Evolutionary conservation across 1,284 basidiomycete species (phyloP).

Genomic region (Coriolopsis trogii): DNA sequence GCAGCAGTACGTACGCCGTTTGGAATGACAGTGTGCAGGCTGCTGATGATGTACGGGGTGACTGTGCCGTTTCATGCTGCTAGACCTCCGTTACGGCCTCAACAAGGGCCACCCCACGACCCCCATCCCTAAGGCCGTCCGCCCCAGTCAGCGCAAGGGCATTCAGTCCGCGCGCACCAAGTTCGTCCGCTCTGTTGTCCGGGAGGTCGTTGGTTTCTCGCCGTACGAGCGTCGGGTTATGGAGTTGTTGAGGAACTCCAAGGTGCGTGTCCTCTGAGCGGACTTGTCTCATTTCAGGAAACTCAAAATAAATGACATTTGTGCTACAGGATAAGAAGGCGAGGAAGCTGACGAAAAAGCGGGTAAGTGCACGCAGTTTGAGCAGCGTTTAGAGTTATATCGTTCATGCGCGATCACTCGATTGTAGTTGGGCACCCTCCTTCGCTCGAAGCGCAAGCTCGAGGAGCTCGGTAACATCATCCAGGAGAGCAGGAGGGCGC

Average conservation of each 20-base stretch:
- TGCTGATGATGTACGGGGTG: constrained; percentile 6
- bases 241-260: constrained; percentile 99
- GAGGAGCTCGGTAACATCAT: constrained; percentile 92
- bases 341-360: constrained; percentile 96
- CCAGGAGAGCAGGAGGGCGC: constrained; percentile 86
- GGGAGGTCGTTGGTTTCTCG: constrained; percentile 97
- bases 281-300: background rate
- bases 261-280: constrained; percentile 58
- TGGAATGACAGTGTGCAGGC: background rate
- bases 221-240: constrained; percentile 98
- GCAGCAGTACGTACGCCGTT: constrained; percentile 57
- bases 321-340: constrained; percentile 90
- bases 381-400: too few relatives aligned
- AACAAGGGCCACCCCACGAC: constrained; percentile 96
- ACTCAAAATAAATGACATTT: background rate
- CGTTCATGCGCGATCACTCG: too few relatives aligned
- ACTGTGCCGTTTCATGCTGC: background rate
- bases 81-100: constrained; percentile 89
- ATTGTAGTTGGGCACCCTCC: constrained; percentile 86
- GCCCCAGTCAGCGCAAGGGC: constrained; percentile 95
- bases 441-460: constrained; percentile 97
- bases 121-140: constrained; percentile 75
- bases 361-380: constrained; percentile 69
- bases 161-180: constrained; percentile 82
- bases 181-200: constrained; percentile 89